phyloP scores from a whole-genome alignment of 2,329 filamentous ascomycete genomes.

The Mycosphaerella sp. region DNA sequence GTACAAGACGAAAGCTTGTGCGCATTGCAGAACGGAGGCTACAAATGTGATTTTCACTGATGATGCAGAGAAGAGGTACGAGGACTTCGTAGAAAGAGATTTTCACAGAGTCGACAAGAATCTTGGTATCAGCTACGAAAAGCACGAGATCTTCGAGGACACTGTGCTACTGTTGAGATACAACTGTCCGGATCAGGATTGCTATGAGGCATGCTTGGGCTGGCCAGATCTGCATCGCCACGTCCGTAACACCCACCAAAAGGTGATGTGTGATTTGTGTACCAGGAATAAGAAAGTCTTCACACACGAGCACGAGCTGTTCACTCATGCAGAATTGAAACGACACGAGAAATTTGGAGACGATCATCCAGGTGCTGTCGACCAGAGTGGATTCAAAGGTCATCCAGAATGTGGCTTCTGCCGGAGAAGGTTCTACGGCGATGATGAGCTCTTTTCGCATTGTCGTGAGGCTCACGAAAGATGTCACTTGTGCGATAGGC shows the following conservation, averaged over 20 bases:
- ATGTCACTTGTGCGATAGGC: constrained; percentile 86
- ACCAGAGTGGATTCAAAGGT: constrained; percentile 93
- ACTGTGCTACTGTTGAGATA: constrained; percentile 82
- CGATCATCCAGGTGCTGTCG: constrained; percentile 77
- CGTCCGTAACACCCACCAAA: constrained; percentile 73
- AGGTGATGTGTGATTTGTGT: constrained; percentile 86
- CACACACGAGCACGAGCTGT: constrained; percentile 93
- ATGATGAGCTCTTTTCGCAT: constrained; percentile 89
- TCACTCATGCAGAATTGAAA: constrained; percentile 70
- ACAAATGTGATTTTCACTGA: constrained; percentile 89
- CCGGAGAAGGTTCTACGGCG: constrained; percentile 84
- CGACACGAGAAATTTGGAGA: constrained; percentile 88
- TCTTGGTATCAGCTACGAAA: constrained; percentile 86
- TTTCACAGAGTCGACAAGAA: constrained; percentile 75
- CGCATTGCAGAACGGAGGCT: constrained; percentile 81
- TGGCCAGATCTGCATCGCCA: constrained; percentile 76
- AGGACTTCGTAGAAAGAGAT: constrained; percentile 70
- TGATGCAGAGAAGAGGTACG: constrained; percentile 69
- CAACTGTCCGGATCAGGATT: constrained; percentile 83
- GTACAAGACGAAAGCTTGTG: constrained; percentile 93
- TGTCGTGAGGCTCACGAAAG: constrained; percentile 91
- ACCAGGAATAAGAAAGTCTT: constrained; percentile 96
- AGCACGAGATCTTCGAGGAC: constrained; percentile 82
- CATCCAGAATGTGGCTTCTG: constrained; percentile 95
- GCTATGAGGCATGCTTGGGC: constrained; percentile 75